These are phyloP conservation scores for Phallus indusiatus DNA, from an alignment of 768 basidiomycete genomes.

Conservation along the genomic window DNA sequence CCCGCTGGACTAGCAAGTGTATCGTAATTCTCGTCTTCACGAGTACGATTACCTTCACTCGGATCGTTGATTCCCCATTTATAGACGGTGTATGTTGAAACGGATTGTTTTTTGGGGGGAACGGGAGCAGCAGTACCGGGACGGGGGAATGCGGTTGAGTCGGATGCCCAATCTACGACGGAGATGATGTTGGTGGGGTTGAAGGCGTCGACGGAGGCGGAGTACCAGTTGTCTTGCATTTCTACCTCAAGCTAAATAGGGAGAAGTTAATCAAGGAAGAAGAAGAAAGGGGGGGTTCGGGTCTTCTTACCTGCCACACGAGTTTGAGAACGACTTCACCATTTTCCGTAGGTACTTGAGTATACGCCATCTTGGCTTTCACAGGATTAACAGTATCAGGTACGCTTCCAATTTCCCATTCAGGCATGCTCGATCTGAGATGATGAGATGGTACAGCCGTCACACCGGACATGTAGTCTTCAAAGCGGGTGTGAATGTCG, in stretches of 20 bases:
- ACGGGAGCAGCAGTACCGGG: conserved; percentile 23
- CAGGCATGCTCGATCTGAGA: conserved; percentile 31
- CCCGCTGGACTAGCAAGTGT: conserved; percentile 73
- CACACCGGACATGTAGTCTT: conserved; percentile 45
- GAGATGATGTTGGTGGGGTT: conserved; percentile 75
- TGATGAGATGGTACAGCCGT: conserved; percentile 27
- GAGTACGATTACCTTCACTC: conserved; percentile 47
- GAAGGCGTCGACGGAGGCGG: conserved; percentile 68
- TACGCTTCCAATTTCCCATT: conserved; percentile 45
- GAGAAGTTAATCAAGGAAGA: background rate
- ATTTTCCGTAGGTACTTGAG: conserved; percentile 64
- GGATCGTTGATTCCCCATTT: conserved; percentile 85
- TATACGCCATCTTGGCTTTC: conserved; percentile 69
- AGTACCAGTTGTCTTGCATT: conserved; percentile 96
- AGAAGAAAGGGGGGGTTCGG: no score
- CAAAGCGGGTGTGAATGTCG: conserved; percentile 42
- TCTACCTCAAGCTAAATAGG: conserved; percentile 71
- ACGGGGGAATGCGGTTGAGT: conserved; percentile 31
- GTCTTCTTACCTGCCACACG: conserved; percentile 64
- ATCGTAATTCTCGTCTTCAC: conserved; percentile 65
- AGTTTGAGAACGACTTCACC: conserved; percentile 53
- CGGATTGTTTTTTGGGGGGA: conserved; percentile 25
- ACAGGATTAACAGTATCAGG: conserved; percentile 76
- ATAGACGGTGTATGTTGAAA: conserved; percentile 58
- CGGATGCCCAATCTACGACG: conserved; percentile 92